Evolutionary conservation across 2,329 filamentous ascomycete species (phyloP).

Genomic region (Talaromyces sp.): DNA sequence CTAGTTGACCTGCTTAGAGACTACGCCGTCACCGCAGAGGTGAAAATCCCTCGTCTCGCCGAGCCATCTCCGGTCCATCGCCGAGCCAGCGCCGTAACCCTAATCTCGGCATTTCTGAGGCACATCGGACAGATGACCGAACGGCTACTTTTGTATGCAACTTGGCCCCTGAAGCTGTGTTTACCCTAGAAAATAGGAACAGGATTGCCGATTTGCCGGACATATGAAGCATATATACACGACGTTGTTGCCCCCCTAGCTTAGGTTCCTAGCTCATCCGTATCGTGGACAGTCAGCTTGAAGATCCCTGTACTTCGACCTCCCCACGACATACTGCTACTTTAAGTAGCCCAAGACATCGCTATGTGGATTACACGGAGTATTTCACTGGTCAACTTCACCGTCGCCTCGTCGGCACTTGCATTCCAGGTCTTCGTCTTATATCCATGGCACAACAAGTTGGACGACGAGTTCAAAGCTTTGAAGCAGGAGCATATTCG

Average conservation of each 20-base stretch:
- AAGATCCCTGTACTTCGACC: neutral
- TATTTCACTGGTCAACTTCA: slow-evolving; percentile 63
- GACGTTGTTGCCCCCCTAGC: neutral
- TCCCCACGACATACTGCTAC: neutral
- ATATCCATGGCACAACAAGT: slow-evolving; percentile 66
- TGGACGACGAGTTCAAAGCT: slow-evolving; percentile 59
- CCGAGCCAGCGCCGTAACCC: neutral
- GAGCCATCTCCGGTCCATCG: slow-evolving; percentile 1
- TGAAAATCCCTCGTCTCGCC: neutral
- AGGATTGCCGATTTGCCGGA: neutral
- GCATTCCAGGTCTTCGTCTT: slow-evolving; percentile 67
- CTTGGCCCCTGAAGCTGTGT: neutral
- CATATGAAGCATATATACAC: neutral
- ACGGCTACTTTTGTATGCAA: neutral
- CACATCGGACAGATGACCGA: neutral
- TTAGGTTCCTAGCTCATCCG: neutral
- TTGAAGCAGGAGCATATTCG: slow-evolving; percentile 56
- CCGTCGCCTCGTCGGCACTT: slow-evolving; percentile 62
- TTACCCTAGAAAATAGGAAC: neutral
- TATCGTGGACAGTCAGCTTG: neutral
- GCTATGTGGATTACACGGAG: slow-evolving; percentile 48
- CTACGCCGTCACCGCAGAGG: too few relatives aligned
- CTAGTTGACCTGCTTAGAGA: neutral
- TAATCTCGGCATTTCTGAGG: slow-evolving; percentile 1
- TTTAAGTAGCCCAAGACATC: neutral